Base-by-base conservation (phyloP, 306 rosid species). In the Casuarina glauca region DNA sequence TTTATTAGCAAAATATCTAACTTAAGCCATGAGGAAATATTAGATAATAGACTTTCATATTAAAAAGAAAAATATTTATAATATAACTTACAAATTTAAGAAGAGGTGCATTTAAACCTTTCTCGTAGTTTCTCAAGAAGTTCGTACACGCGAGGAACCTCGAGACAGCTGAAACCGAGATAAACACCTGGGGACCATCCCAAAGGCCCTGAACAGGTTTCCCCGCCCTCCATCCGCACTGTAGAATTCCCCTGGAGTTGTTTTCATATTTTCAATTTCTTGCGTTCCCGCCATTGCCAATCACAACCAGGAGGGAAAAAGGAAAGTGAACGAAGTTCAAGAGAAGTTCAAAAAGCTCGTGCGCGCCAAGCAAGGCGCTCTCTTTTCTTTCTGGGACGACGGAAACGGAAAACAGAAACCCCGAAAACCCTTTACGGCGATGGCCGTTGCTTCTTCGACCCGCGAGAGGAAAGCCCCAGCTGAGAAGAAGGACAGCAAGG, bases 361-460 rank as follows among this genome's bases (percentile, higher is more conserved):
- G 13, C 64, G 39, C 64, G 36, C 57, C 57, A 4, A 52, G 57
- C 51, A 48, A 48, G 12, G 13, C 51, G 9, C 51, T 48, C 51
- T 9, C 11, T 48, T 48, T 13, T 48, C 51, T 48, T 3, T 48
- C 32, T 9, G 11, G 11, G 51, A 9, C 51, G 2, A 13, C 13
- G 2, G 13, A 48, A 48, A 48, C 51, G 2, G 3, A 48, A 9
- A 48, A 48, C 51, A 1, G 36, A 58, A 58, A 7, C 35, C 8
- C 19, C 3, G 71, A 41, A 42, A 66, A 42, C 35, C 41, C 26
- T 66, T 66, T 42, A 3, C 4, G 1, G 11, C 3, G 17, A 76
- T 77, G 85, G 79, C 82, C 36, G 68, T 75, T 61, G 53, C 78
- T 74, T 51, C 58, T 45, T 62, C 80, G 2, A 76, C 57, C 51